Base-by-base conservation (phyloP, 2,329 filamentous ascomycete species). In the Aspergillus pseudonomiae region DNA sequence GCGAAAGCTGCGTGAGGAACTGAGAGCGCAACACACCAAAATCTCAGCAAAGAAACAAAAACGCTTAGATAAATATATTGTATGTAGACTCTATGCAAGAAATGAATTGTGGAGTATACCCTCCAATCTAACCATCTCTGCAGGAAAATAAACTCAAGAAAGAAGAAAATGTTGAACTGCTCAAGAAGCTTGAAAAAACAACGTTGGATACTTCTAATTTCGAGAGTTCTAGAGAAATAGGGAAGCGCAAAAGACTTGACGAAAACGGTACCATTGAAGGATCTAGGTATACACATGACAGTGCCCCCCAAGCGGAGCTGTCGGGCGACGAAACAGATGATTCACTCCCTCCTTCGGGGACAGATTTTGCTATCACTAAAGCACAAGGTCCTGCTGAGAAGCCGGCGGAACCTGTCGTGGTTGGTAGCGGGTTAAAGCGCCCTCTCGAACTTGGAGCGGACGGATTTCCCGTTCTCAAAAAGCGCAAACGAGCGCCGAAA, bases 61-160 rank as follows among this genome's bases (percentile, higher is more conserved):
- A 79, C 81, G 88, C 60, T 73, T 91, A 66, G 87, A 90, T 69
- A 90, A 90, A 73, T 91, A 90, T 68, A 88, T 91, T 76, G 85
- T 86, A 75, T 39, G 81, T 75, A 61, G 7, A 28, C 14, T 16
- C 19, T 11, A 30, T 50, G 41, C 19, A 21, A 41, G 14, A 34
- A 24, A 6, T 46, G 24, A 14, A 21, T 46, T 14, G 16, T 16
- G 32, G 19, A 3, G 19, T 36, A 30, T 28, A n/a, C 12, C 21
- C 21, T 45, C 14, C 28, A 53, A 46, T 63, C 67, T 76, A 64
- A 73, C 64, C 46, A n/a, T 24, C 21, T 48, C 10, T 48, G 34
- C 71, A 86, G 84, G 94, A 98, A 72, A 95, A 86, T 63, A 99
- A 99, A 84, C 83, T 99, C 53, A 91, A 89, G 77, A 97, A 96